Base-by-base conservation (phyloP, 345 rosid species). In the Chamaenerion angustifolium region DNA sequence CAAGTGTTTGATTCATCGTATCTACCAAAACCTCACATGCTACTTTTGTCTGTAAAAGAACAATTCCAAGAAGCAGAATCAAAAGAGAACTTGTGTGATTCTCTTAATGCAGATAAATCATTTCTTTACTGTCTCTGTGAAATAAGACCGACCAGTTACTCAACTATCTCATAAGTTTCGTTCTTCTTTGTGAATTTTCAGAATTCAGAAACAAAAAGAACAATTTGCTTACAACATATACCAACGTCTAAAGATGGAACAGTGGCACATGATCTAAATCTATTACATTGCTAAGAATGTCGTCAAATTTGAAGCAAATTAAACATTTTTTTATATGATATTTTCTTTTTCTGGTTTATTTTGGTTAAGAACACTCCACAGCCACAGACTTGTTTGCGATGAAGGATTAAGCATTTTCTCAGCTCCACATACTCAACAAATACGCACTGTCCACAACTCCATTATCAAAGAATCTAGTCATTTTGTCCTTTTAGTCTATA, bases 1-100 rank as follows among this genome's bases (percentile, higher is more conserved):
- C 52, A 25, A 74, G 69, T 37, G 77, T 71, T 48, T 71, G 77
- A 46, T 50, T 71, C 46, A 23, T 60, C 17, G 64, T 66, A 46
- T 77, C 71, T 40, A 77, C 56, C 57, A 62, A 8, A 46, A 77
- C 53, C 49, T 52, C 75, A 21, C 83, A 77, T 6, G 63, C 64
- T 60, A 71, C 17, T 62, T 49, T 68, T 43, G 64, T 57, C 78
- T 72, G 67, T 12, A 6, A 35, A 8, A 21, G 10, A 37, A 56
- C 17, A 19, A 11, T 17, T 8, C 11, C 13, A 12, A 52, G 56
- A 15, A 12, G 18, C 12, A 12, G 19, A 16, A 1, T 48, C 13
- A 8, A 12, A 17, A 16, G 18, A 2, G 25, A 15, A 19, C 15
- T 17, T 16, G 6, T 31, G 16, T 12, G 23, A 12, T 51, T 31